These are phyloP conservation scores for Filobasidium floriforme DNA, from an alignment of 768 basidiomycete species.

Conservation along the genomic window DNA sequence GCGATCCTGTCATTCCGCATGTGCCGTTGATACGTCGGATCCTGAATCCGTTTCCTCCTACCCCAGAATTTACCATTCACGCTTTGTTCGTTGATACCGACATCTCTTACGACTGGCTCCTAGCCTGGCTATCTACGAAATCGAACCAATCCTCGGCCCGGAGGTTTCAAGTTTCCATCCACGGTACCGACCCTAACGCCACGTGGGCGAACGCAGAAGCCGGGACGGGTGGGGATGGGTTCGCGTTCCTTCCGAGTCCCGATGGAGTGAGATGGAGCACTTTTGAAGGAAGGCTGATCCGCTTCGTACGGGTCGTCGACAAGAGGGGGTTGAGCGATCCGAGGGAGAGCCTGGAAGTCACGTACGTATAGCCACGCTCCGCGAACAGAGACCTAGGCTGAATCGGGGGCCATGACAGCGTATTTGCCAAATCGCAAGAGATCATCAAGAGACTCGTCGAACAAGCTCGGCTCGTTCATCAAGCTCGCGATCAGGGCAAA, in stretches of 20 bases:
- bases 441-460: slow-evolving; percentile 19
- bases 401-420: not conserved
- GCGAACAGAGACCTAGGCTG: not conserved
- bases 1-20: not conserved
- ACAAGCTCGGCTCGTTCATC: not conserved
- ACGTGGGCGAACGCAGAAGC: not conserved
- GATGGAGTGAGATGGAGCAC: slow-evolving; percentile 3
- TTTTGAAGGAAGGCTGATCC: slow-evolving; percentile 14
- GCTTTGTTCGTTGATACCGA: slow-evolving; percentile 17
- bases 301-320: slow-evolving; percentile 11
- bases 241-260: not conserved
- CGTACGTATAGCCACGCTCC: not conserved
- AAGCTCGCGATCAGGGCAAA: slow-evolving; percentile 8
- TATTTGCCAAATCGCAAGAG: slow-evolving; percentile 16
- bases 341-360: slow-evolving; percentile 9
- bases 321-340: slow-evolving; percentile 18
- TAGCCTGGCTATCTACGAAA: slow-evolving; percentile 16
- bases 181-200: not conserved
- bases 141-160: not conserved
- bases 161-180: not conserved
- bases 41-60: not conserved
- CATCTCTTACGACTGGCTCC: slow-evolving; percentile 20
- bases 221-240: not conserved
- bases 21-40: not conserved
- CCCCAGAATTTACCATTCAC: slow-evolving; percentile 14